Conservation (phyloP, 441 rosid species). For the Gossypium davidsonii region DNA sequence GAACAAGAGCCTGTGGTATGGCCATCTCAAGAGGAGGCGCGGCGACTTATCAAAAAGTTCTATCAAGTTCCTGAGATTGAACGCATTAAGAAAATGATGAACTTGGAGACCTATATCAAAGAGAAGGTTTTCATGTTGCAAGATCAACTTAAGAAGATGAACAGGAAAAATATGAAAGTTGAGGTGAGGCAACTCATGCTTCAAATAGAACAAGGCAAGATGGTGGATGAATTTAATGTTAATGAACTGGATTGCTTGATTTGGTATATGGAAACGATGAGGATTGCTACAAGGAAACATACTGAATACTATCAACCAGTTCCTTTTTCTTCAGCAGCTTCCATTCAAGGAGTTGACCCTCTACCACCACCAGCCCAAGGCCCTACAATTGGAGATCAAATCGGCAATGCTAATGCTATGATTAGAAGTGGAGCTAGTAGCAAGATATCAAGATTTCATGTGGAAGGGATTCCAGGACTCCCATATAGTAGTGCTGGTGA, state of each 20-base stretch:
- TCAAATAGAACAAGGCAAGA: not conserved
- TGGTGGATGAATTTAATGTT: not conserved
- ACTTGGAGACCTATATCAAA: not conserved
- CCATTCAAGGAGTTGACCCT: not conserved
- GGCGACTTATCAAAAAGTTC: not conserved
- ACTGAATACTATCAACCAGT: not conserved
- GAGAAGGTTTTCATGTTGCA: not conserved
- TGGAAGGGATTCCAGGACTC: not conserved
- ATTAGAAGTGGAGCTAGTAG: not conserved
- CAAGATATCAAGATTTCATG: not conserved
- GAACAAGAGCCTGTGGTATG: no score
- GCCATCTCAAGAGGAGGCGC: no score
- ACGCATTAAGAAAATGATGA: not conserved
- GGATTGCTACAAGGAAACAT: not conserved
- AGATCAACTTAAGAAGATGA: not conserved
- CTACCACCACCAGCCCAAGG: not conserved
- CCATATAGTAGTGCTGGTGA: not conserved
- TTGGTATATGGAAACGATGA: not conserved
- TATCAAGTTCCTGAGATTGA: not conserved
- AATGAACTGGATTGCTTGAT: not conserved
- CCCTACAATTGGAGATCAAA: not conserved
- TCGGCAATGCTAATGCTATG: not conserved
- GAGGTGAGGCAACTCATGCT: not conserved
- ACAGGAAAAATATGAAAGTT: not conserved
- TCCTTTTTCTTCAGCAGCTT: not conserved